Evolutionary conservation across 202 grass and related monocot species (phyloP).

Genomic region (Panicum hallii): DNA sequence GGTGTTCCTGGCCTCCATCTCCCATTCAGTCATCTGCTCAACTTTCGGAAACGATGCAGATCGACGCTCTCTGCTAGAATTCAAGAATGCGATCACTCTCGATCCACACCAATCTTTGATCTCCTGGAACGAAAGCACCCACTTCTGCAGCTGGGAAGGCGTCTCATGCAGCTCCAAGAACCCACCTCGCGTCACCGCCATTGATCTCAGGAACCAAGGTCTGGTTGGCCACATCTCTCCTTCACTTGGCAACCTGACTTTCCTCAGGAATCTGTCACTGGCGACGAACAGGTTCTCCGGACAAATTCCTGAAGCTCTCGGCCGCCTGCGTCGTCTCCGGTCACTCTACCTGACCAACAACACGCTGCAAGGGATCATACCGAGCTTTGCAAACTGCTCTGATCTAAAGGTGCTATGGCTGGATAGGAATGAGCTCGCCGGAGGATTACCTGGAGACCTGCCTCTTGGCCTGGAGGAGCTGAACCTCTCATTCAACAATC

Average conservation of each 20-base stretch:
- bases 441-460: slow-evolving; percentile 31
- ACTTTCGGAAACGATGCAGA: neutral
- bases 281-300: slow-evolving; percentile 42
- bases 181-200: slow-evolving; percentile 19
- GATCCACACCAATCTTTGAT: neutral
- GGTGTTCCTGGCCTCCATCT: neutral
- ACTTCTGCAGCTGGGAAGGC: neutral
- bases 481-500: neutral
- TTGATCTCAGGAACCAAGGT: slow-evolving; percentile 5
- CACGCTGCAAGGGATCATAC: slow-evolving; percentile 28
- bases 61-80: neutral
- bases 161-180: neutral
- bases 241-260: slow-evolving; percentile 47
- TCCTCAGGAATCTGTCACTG: slow-evolving; percentile 37
- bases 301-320: slow-evolving; percentile 47
- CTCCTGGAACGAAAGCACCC: neutral
- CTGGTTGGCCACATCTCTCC: slow-evolving; percentile 32
- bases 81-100: neutral
- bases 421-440: slow-evolving; percentile 17
- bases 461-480: slow-evolving; percentile 1
- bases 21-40: neutral
- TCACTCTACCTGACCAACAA: slow-evolving; percentile 50
- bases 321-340: slow-evolving; percentile 40
- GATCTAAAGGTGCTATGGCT: slow-evolving; percentile 25
- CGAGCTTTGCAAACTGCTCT: slow-evolving; percentile 32